These are phyloP conservation scores for Rhodotorula babjevae DNA, from an alignment of 768 basidiomycete genomes.

Conservation along the genomic window DNA sequence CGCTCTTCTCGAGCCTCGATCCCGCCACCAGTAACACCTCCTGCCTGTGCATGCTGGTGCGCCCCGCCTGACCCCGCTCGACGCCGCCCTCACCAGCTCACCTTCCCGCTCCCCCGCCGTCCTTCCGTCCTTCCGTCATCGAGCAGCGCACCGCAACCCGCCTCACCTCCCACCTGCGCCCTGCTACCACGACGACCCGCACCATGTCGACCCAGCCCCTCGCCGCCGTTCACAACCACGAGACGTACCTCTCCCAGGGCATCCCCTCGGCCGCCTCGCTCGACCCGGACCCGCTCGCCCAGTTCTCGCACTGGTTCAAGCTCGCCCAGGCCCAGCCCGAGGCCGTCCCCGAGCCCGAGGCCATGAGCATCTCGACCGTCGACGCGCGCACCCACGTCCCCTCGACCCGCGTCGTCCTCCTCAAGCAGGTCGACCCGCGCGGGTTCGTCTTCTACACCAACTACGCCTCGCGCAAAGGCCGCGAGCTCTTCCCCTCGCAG, in stretches of 20 bases:
- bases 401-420: conserved; percentile 79
- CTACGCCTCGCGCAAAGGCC: conserved; percentile 86
- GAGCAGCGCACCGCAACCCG: too few relatives aligned
- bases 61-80: neutral
- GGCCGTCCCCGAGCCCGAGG: conserved; percentile 76
- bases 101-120: neutral
- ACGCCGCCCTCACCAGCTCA: neutral
- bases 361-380: conserved; percentile 71
- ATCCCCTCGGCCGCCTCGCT: conserved; percentile 45
- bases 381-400: conserved; percentile 56
- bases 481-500: conserved; percentile 65
- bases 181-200: neutral
- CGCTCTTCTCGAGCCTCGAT: too few relatives aligned
- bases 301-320: conserved; percentile 84
- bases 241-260: conserved; percentile 33
- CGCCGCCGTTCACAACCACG: conserved; percentile 26
- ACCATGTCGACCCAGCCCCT: neutral
- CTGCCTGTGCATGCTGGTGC: conserved; percentile 1
- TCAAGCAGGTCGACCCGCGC: conserved; percentile 73
- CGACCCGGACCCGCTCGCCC: conserved; percentile 65
- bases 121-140: neutral
- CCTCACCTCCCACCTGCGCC: neutral
- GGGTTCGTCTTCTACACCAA: conserved; percentile 98
- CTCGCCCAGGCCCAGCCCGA: conserved; percentile 43
- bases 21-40: neutral